Percentiles rank a stretch among this genome's conserved stretches.
phyloP scores from a whole-genome alignment of 2,329 filamentous ascomycete species.

The Trichoderma oligosporum region DNA sequence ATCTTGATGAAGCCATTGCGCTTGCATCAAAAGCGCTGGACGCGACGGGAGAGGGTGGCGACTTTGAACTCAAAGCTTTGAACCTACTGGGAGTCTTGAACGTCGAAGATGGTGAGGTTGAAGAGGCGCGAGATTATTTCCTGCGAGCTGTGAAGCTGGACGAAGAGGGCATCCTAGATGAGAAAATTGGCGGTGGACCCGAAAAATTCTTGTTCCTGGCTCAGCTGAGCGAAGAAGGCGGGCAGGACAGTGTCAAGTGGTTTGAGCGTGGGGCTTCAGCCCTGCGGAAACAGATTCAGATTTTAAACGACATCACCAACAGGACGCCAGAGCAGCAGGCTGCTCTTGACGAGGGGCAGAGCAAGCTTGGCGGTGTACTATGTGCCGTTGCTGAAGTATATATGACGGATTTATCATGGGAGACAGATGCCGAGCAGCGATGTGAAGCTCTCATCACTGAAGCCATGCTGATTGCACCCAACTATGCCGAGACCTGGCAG shows the following conservation, averaged over 20 bases:
- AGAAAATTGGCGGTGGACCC: constrained; percentile 72
- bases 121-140: constrained; percentile 70
- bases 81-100: constrained; percentile 77
- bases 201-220: constrained; percentile 96
- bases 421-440: constrained; percentile 80
- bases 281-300: constrained; percentile 67
- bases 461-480: constrained; percentile 78
- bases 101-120: constrained; percentile 77
- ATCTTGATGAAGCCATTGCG: constrained; percentile 38
- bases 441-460: constrained; percentile 90
- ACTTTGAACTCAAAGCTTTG: constrained; percentile 60
- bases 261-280: constrained; percentile 68
- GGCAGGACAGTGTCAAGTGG: constrained; percentile 62
- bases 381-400: constrained; percentile 95
- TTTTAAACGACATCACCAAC: constrained; percentile 47
- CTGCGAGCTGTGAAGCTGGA: constrained; percentile 71
- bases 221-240: constrained; percentile 74
- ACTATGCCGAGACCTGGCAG: constrained; percentile 85
- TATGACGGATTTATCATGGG: constrained; percentile 96
- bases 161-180: constrained; percentile 65
- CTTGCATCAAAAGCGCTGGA: constrained; percentile 44
- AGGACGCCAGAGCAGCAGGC: constrained; percentile 40
- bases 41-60: constrained; percentile 42
- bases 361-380: constrained; percentile 82
- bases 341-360: constrained; percentile 63